phyloP scores from a whole-genome alignment of 768 basidiomycete species.

The Solioccasus polychromus region DNA sequence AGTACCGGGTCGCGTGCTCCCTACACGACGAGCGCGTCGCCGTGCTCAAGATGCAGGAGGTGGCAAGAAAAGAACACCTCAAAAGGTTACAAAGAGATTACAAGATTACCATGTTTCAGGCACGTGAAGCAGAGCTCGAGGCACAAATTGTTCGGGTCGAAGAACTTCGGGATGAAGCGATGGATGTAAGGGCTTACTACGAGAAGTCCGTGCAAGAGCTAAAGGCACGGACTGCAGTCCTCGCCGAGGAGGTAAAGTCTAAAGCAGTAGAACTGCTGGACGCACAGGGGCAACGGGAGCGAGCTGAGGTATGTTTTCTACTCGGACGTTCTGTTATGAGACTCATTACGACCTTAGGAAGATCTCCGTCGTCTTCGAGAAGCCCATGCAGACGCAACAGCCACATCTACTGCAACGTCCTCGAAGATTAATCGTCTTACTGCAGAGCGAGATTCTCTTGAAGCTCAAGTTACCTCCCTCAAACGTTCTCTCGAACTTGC shows the following conservation, averaged over 20 bases:
- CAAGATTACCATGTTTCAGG: slow-evolving; percentile 66
- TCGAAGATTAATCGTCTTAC: slow-evolving; percentile 56
- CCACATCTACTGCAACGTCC: slow-evolving; percentile 42
- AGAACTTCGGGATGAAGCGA: slow-evolving; percentile 38
- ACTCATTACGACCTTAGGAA: slow-evolving; percentile 26
- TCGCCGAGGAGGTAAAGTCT: slow-evolving; percentile 38
- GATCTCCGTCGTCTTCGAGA: slow-evolving; percentile 45
- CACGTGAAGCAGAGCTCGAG: slow-evolving; percentile 59
- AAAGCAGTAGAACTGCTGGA: slow-evolving; percentile 38
- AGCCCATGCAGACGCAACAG: slow-evolving; percentile 47
- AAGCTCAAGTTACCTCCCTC: slow-evolving; percentile 51
- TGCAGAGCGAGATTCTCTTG: slow-evolving; percentile 57
- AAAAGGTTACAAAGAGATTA: slow-evolving; percentile 61
- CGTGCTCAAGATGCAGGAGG: slow-evolving; percentile 54
- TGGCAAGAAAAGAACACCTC: slow-evolving; percentile 54
- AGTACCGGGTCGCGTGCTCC: slow-evolving; percentile 51
- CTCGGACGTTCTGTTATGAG: neutral
- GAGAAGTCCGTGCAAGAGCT: slow-evolving; percentile 29
- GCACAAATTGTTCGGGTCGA: slow-evolving; percentile 50
- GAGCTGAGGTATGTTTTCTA: slow-evolving; percentile 40
- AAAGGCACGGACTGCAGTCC: slow-evolving; percentile 31
- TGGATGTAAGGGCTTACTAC: slow-evolving; percentile 14
- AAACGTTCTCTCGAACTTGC: slow-evolving; percentile 57
- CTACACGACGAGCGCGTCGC: slow-evolving; percentile 52
- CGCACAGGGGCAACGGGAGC: slow-evolving; percentile 43